Evolutionary conservation across 371 early-diverging fungal species (phyloP).

Genomic region (Mortierella polycephala): DNA sequence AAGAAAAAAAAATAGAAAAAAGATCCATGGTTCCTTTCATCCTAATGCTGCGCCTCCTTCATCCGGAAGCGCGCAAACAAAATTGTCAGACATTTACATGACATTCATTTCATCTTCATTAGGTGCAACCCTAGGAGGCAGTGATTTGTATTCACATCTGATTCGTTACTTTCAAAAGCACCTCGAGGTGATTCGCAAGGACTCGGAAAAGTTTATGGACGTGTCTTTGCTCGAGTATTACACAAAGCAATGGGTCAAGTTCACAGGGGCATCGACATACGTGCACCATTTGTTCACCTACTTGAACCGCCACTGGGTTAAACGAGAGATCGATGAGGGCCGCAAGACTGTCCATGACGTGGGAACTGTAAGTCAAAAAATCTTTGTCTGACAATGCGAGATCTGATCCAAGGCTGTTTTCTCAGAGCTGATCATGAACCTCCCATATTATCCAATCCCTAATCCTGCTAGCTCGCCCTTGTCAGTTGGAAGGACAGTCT

Average conservation of each 20-base stretch:
- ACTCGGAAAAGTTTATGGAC: conserved; percentile 74
- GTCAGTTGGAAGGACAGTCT: conserved; percentile 91
- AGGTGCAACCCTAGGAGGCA: conserved; percentile 85
- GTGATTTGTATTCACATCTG: conserved; percentile 84
- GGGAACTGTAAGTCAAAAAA: conserved; percentile 80
- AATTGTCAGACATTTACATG: too few relatives aligned
- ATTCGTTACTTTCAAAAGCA: conserved; percentile 80
- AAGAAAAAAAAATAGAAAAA: neutral
- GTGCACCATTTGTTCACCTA: conserved; percentile 94
- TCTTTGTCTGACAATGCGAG: neutral
- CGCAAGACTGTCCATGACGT: conserved; percentile 91
- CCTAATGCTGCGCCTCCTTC: conserved; percentile 15
- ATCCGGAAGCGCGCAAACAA: too few relatives aligned
- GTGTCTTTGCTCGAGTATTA: conserved; percentile 89
- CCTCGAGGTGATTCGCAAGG: conserved; percentile 63
- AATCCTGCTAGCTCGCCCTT: conserved; percentile 71
- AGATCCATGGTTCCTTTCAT: neutral
- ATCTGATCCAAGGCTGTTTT: neutral
- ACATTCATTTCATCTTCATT: conserved; percentile 3
- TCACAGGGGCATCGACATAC: conserved; percentile 83
- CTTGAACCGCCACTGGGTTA: conserved; percentile 97
- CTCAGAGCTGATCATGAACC: neutral
- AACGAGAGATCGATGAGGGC: conserved; percentile 94
- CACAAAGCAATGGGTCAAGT: conserved; percentile 89
- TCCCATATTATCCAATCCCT: neutral